These are phyloP conservation scores for Biscutella laevigata DNA, from an alignment of 441 rosid genomes.

Conservation along the genomic window DNA sequence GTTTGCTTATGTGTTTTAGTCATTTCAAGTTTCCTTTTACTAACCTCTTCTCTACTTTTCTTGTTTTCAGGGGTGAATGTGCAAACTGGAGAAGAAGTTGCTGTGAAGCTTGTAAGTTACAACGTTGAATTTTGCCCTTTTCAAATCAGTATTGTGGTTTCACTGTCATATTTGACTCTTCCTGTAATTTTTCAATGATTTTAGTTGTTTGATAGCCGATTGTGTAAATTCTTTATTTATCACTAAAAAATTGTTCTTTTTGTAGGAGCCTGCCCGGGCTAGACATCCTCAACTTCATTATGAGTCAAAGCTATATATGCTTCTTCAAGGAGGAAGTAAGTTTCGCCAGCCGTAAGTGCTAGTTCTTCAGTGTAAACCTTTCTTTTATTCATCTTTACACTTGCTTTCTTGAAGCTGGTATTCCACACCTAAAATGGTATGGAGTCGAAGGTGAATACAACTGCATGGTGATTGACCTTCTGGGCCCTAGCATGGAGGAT, in stretches of 20 bases:
- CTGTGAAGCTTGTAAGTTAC: constrained; percentile 78
- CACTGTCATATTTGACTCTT: background rate
- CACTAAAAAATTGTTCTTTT: background rate
- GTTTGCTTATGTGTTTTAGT: background rate
- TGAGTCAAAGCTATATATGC: constrained; percentile 92
- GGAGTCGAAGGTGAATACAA: constrained; percentile 91
- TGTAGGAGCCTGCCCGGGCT: constrained; percentile 82
- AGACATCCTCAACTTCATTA: constrained; percentile 98
- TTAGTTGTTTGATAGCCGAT: no score
- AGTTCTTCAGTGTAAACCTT: background rate
- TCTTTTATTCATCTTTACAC: background rate
- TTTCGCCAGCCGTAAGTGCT: background rate
- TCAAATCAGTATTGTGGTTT: background rate
- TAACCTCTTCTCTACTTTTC: background rate
- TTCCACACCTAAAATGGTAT: constrained; percentile 95
- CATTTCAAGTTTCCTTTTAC: constrained; percentile 1
- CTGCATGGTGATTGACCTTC: constrained; percentile 93
- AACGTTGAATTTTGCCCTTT: background rate
- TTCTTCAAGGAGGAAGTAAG: constrained; percentile 99
- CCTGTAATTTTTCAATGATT: no score
- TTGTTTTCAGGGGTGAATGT: constrained; percentile 53
- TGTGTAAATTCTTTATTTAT: background rate
- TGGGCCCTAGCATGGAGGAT: constrained; percentile 98
- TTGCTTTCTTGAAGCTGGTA: constrained; percentile 57
- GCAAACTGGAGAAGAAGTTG: constrained; percentile 93